Percentiles rank a stretch among this genome's conserved stretches.
These are phyloP conservation scores for Lentinus tigrinus DNA, from an alignment of 768 basidiomycete species.

Conservation along the genomic window DNA sequence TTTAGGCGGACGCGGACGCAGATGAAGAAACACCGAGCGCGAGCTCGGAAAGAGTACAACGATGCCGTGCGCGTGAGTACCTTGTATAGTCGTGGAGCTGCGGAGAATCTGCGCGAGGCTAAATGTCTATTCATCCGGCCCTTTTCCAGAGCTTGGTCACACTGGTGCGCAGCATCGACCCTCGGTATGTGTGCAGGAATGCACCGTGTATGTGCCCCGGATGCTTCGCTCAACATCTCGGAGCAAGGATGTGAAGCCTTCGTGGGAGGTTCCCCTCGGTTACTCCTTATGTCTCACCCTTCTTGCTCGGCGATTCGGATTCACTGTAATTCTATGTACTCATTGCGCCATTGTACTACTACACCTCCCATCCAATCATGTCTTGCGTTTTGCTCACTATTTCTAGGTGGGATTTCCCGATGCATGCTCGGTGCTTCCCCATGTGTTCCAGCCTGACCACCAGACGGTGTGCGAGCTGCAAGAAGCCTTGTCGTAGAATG, in stretches of 20 bases:
- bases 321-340: background rate
- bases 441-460: no score
- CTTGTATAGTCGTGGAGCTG: background rate
- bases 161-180: background rate
- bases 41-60: background rate
- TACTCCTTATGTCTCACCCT: background rate
- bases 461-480: no score
- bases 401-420: no score
- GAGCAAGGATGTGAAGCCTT: background rate
- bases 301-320: background rate
- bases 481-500: no score
- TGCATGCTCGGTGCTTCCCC: no score
- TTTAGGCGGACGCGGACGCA: background rate
- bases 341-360: background rate
- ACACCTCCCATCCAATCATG: no score
- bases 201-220: background rate
- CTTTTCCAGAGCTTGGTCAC: background rate
- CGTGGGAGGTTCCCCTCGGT: background rate
- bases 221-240: background rate
- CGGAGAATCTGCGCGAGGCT: background rate
- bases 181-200: background rate
- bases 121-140: background rate
- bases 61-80: background rate
- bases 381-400: no score
- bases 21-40: background rate